These are phyloP conservation scores for Rhizopogon salebrosus DNA, from an alignment of 768 basidiomycete genomes.

Conservation along the genomic window DNA sequence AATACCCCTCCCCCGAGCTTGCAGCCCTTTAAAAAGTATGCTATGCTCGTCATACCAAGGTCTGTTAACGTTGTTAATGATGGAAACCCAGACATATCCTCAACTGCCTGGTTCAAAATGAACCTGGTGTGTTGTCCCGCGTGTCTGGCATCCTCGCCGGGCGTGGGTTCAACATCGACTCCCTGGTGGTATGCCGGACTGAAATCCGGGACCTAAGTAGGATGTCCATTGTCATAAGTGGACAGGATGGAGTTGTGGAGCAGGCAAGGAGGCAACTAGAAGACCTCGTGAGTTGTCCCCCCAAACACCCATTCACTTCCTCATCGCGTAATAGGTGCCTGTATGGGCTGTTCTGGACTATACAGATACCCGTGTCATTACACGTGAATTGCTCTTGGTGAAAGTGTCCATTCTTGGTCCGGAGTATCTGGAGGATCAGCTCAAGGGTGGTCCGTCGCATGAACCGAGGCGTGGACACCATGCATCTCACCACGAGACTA, in stretches of 20 bases:
- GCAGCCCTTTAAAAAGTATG: constrained; percentile 88
- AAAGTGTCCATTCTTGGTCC: constrained; percentile 97
- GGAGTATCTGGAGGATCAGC: constrained; percentile 92
- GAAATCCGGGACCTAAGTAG: constrained; percentile 95
- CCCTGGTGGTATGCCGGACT: constrained; percentile 94
- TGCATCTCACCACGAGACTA: constrained; percentile 32
- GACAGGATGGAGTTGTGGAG: constrained; percentile 97
- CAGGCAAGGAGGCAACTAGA: constrained; percentile 95
- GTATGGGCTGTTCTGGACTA: constrained; percentile 99
- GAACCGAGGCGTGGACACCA: constrained; percentile 50
- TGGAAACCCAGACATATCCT: constrained; percentile 70
- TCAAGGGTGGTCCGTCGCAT: constrained; percentile 79
- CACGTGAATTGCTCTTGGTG: constrained; percentile 89
- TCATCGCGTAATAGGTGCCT: constrained; percentile 63
- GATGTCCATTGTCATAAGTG: constrained; percentile 96
- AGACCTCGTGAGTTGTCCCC: constrained; percentile 67
- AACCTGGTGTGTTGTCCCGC: constrained; percentile 97
- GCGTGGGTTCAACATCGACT: constrained; percentile 98
- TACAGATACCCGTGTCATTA: constrained; percentile 85
- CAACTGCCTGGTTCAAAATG: constrained; percentile 98
- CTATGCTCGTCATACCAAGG: neutral
- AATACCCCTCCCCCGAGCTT: constrained; percentile 90
- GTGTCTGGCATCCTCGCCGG: constrained; percentile 97
- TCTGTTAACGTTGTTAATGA: constrained; percentile 4
- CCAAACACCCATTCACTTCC: neutral